A percentile compares a stretch with the other conserved stretches of the same genome.
Evolutionary conservation across 208 protist species (phyloP).

Genomic region (Trypanosomatidae sp.): DNA sequence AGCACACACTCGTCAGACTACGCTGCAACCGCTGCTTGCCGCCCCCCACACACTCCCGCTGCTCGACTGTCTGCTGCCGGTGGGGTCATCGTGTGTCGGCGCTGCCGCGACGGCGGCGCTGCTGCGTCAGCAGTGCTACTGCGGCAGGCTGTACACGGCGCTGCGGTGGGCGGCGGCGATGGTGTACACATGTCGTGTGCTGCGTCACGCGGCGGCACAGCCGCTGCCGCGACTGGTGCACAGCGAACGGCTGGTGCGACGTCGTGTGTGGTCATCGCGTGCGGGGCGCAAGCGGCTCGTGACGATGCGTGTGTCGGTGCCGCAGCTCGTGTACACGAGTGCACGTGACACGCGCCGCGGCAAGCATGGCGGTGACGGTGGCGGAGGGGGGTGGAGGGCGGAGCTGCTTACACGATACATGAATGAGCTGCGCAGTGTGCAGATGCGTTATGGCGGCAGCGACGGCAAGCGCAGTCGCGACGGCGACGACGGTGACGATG

Average conservation of each 20-base stretch:
- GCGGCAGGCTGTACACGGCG: slow-evolving; percentile 21
- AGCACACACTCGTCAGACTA: too few species aligned
- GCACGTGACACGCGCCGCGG: neutral
- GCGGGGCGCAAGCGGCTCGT: slow-evolving; percentile 18
- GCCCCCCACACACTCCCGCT: slow-evolving; percentile 6
- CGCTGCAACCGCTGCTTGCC: too few species aligned
- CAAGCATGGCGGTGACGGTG: neutral
- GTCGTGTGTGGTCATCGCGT: slow-evolving; percentile 16
- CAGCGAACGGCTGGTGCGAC: slow-evolving; percentile 18
- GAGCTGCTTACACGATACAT: too few species aligned
- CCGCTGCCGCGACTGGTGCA: slow-evolving; percentile 19
- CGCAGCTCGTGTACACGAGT: slow-evolving; percentile 8
- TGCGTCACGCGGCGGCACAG: slow-evolving; percentile 32
- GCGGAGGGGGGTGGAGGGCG: neutral
- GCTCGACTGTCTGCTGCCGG: slow-evolving; percentile 32
- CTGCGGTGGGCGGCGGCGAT: slow-evolving; percentile 26
- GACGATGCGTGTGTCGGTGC: slow-evolving; percentile 21
- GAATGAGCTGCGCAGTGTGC: too few species aligned
- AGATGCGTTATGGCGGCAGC: too few species aligned
- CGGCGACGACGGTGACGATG: too few species aligned
- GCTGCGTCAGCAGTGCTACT: slow-evolving; percentile 24
- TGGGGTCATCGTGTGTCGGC: slow-evolving; percentile 18
- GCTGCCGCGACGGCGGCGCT: slow-evolving; percentile 17
- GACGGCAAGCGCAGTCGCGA: too few species aligned
- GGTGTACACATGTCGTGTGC: slow-evolving; percentile 22